phyloP scores from a whole-genome alignment of 1,284 basidiomycete species.

The Xanthoconium separans region DNA sequence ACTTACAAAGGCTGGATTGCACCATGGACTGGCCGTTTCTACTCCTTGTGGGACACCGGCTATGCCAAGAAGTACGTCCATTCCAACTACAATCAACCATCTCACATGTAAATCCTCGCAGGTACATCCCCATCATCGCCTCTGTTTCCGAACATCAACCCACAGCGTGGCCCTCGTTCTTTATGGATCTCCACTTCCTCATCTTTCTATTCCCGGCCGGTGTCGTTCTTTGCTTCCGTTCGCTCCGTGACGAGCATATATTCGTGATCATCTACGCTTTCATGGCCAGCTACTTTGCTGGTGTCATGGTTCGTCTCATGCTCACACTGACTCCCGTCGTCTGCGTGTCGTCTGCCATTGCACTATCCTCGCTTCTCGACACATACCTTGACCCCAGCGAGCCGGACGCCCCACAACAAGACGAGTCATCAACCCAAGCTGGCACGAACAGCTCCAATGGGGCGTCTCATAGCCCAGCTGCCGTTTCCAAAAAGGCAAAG shows the following conservation, averaged over 20 bases:
- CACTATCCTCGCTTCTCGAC: slow-evolving; percentile 86
- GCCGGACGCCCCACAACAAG: slow-evolving; percentile 48
- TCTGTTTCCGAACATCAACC: slow-evolving; percentile 99
- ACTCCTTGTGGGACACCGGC: slow-evolving; percentile 98
- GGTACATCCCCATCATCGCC: slow-evolving; percentile 97
- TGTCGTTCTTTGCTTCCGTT: slow-evolving; percentile 90
- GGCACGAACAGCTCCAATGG: slow-evolving; percentile 30
- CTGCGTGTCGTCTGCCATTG: slow-evolving; percentile 90
- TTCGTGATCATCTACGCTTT: slow-evolving; percentile 99
- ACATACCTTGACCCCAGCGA: slow-evolving; percentile 80
- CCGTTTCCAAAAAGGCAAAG: slow-evolving; percentile 60
- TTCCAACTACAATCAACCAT: slow-evolving; percentile 3
- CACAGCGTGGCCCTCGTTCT: slow-evolving; percentile 99
- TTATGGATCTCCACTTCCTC: slow-evolving; percentile 98
- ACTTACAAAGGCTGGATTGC: slow-evolving; percentile 97
- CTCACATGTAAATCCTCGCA: slow-evolving; percentile 31
- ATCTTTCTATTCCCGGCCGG: slow-evolving; percentile 98
- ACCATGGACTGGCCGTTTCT: slow-evolving; percentile 99
- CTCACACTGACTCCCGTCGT: slow-evolving; percentile 90
- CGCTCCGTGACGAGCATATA: slow-evolving; percentile 95
- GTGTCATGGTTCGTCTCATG: slow-evolving; percentile 99
- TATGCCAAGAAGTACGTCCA: slow-evolving; percentile 89
- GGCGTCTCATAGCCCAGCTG: slow-evolving; percentile 29
- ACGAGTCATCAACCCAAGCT: slow-evolving; percentile 26
- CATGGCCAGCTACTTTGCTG: slow-evolving; percentile 97